Base-by-base conservation (phyloP, 2,329 filamentous ascomycete species). In the Fusarium sp. region DNA sequence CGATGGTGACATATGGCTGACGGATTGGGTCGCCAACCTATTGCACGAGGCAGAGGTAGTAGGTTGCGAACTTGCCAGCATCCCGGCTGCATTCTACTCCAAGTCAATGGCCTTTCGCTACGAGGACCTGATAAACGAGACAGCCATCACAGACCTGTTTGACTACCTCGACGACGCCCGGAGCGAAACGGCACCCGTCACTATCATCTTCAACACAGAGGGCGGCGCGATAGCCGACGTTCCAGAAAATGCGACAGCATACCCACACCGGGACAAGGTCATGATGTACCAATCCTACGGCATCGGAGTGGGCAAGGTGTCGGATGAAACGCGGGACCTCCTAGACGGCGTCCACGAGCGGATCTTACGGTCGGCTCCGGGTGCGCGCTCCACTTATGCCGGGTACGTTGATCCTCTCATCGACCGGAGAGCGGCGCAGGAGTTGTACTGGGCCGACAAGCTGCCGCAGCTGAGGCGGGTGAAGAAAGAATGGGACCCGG, bases 221-320 rank as follows among this genome's bases (percentile, higher is more conserved):
- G 90, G 88, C 44, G 90, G 90, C 10, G 89, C 88, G 12, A 84
- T 89, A 53, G 85, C 83, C 69, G 88, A 91, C 61, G 79, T 87
- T 1, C 78, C 88, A 0, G 76, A 77, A 65, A 82, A 90, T 69
- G 85, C 85, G 10, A 91, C 89, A 0, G 86, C 89, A 8, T 92
- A 90, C 73, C 84, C 86, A 1, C 90, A 92, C 72, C 86, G 90
- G 48, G 87, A 92, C 80, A 88, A 88, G 67, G 71, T 91, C 41
- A 86, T 91, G 78, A 90, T 89, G 80, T 86, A 89, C 74, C 88
- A 92, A 73, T 87, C 86, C 0, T 91, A 91, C 73, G 87, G 83
- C 9, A 73, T 91, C 46, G 87, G 85, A 16, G 71, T 88, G 0
- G 79, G 82, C 0, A 78, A 78, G 1, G 73, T 90, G 13, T 82